Conservation (phyloP, 129 eudicot genomes). For the Erigeron canadensis region DNA sequence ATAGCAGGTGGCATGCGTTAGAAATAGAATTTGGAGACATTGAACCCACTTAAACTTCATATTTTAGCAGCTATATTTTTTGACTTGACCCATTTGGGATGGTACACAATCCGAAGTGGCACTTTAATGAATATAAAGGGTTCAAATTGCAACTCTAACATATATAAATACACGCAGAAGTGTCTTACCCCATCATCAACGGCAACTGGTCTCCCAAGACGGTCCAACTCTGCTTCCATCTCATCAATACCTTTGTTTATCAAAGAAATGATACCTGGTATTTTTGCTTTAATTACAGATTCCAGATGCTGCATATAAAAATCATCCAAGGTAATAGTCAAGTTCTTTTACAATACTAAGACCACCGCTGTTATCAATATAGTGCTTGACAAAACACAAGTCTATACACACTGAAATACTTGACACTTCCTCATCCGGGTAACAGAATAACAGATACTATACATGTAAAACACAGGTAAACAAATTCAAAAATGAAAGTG, state of each 20-base stretch:
- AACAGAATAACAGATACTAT: not conserved
- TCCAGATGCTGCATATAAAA: constrained; percentile 66
- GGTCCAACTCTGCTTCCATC: constrained; percentile 82
- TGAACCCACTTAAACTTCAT: not conserved
- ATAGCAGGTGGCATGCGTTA: not conserved
- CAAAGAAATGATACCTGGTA: constrained; percentile 74
- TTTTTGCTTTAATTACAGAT: constrained; percentile 72
- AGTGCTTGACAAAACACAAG: not conserved
- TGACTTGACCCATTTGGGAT: not conserved
- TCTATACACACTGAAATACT: not conserved
- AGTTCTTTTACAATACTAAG: constrained; percentile 7
- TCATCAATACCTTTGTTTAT: constrained; percentile 83
- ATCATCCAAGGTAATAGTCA: constrained; percentile 6
- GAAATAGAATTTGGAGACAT: not conserved
- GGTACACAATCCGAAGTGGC: not conserved
- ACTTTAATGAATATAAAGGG: not conserved
- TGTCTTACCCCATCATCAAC: constrained; percentile 82
- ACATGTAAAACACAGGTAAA: constrained; percentile 16
- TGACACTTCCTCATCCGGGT: not conserved
- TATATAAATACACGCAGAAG: not conserved
- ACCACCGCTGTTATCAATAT: not conserved
- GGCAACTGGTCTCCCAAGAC: constrained; percentile 79
- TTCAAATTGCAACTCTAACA: not conserved
- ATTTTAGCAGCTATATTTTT: not conserved
- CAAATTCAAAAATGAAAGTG: constrained; percentile 1